Evolutionary conservation across 495 filamentous ascomycete genomes (phyloP).

Genomic region (Haplographium delicatum): DNA sequence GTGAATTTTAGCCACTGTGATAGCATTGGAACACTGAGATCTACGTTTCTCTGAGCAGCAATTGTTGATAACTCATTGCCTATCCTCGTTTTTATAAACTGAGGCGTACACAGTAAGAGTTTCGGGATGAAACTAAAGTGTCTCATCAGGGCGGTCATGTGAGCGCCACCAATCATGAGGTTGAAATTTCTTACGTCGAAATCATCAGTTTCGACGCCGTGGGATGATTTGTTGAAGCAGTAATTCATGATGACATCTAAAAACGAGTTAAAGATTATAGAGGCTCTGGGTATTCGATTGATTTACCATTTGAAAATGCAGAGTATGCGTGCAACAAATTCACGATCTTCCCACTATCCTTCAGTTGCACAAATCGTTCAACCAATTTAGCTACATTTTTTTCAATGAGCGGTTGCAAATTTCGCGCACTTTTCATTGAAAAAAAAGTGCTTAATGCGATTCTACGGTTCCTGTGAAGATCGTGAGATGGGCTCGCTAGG

Average conservation of each 20-base stretch:
- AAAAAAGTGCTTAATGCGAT: not conserved
- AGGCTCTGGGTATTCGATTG: not conserved
- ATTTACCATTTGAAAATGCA: conserved; percentile 5
- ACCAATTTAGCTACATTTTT: not conserved
- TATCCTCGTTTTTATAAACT: no score
- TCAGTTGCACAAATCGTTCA: not conserved
- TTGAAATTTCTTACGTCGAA: not conserved
- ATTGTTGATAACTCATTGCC: no score
- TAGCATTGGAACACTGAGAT: no score
- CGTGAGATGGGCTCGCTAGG: not conserved
- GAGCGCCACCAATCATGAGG: not conserved
- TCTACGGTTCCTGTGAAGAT: not conserved
- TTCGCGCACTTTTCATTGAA: not conserved
- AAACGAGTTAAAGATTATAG: not conserved
- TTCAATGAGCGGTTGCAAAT: not conserved
- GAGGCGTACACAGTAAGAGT: not conserved
- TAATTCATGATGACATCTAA: conserved; percentile 2
- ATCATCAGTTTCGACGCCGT: not conserved
- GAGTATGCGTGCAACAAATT: not conserved
- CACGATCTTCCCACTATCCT: not conserved
- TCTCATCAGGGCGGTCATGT: not conserved
- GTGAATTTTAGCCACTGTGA: no score
- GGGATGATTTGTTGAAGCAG: not conserved
- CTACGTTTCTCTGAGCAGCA: no score
- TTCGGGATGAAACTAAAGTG: conserved; percentile 5